Evolutionary conservation across 768 basidiomycete species (phyloP), one percentile per base, ranked within the genome.

Genomic region (Rhizopogon salebrosus): DNA sequence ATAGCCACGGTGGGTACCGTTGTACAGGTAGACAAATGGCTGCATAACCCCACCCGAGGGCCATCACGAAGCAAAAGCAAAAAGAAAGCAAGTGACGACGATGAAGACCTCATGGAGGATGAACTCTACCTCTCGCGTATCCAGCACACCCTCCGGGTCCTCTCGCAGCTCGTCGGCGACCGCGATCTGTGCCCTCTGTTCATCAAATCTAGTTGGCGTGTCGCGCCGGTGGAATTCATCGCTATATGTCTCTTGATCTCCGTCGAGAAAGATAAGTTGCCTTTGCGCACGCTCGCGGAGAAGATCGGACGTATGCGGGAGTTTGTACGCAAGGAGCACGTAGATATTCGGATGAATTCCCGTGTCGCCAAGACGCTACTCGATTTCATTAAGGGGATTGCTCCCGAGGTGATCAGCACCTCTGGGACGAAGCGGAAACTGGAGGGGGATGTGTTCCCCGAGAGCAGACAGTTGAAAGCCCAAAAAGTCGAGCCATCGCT

Each of bases 191-290:
- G 60, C n/a, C 51, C 59, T 7, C 53, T 68, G 20, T 78, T 85
- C 62, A 54, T 64, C 63, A 69, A 64, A 65, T 56, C 64, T 35
- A 68, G 72, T 16, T 68, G 67, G 57, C 83, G 82, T 36, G 72
- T 89, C 1, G 75, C 87, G 0, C 89, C 89, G 0, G 71, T 88
- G 37, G 89, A 91, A 63, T 81, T 91, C 56, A 73, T 87, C 42
- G 69, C 77, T 56, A 76, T 80, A 43, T 72, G 72, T 20, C 59
- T 86, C 3, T 64, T 89, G 20, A 76, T 89, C 14, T 74, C 75
- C 11, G 63, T 73, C n/a, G 71, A 77, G 50, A 80, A 75, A 65
- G 66, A 72, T 13, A 62, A 48, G 10, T 57, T 79, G 52, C 62
- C 70, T 2, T 37, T 71, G 55, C 56, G 55, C 0, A 73, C 76